Base-by-base conservation (phyloP, 106 monocot species). In the Platanthera guangdongensis region DNA sequence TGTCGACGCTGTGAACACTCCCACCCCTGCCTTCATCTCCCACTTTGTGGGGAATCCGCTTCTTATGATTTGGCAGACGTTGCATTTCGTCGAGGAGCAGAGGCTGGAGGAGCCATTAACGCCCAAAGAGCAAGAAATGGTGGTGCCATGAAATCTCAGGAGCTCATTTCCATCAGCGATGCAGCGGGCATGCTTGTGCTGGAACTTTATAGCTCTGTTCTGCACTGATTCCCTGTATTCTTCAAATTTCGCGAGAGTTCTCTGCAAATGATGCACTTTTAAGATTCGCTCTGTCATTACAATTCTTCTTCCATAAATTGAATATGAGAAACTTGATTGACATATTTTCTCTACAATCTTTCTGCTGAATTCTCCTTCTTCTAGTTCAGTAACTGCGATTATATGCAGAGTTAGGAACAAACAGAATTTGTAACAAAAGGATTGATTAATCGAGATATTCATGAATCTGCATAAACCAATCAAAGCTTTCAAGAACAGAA, bases 111-210 rank as follows among this genome's bases (percentile, higher is more conserved):
- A 67, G 18, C 90, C 92, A 39, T 87, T 82, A 8, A 81, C 19
- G 5, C 95, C 95, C 16, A 95, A 80, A 16, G 82, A 72, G 74
- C 95, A 95, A 15, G 60, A 73, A 54, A 92, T 55, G 6, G 82
- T 75, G 46, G 90, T 81, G 80, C 86, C 86, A 48, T 90, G 78
- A 80, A 95, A 95, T 74, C 95, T 79, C 7, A 95, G 83, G 52
- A 92, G 92, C 79, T 95, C 95, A 46, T 95, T 95, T 11, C 95
- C 95, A 52, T 95, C 95, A 13, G 95, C 95, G 15, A 79, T 64
- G 83, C 92, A 95, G 47, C 95, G 80, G 1, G 95, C 90, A 53
- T 95, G 80, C 81, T 83, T 89, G 74, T 90, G 86, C 7, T 83
- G 10, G 7, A 85, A 79, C 50, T 79, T 85, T 65, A 45, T 86